phyloP scores from a whole-genome alignment of 805 yeast species.

The Jamesozyma piceae region DNA sequence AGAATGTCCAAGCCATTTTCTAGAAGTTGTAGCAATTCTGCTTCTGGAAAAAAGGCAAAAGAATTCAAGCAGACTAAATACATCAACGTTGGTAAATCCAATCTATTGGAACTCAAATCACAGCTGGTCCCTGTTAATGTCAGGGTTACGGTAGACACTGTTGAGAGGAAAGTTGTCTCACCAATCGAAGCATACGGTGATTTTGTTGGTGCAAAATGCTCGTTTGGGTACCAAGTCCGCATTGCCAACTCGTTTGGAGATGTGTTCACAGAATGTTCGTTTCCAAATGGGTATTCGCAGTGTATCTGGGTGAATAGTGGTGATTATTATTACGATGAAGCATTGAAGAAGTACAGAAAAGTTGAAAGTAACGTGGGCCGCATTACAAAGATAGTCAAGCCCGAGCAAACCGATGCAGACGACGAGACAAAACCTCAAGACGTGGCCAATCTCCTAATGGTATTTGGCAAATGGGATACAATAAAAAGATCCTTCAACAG shows the following conservation, averaged over 20 bases:
- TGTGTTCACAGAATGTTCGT: slow-evolving; percentile 61
- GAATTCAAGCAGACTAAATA: slow-evolving; percentile 56
- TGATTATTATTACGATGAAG: slow-evolving; percentile 41
- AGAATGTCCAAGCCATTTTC: slow-evolving; percentile 31
- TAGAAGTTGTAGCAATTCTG: not conserved
- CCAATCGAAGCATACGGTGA: slow-evolving; percentile 63
- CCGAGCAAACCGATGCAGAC: slow-evolving; percentile 8
- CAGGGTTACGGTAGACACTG: slow-evolving; percentile 69
- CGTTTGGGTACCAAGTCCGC: slow-evolving; percentile 70
- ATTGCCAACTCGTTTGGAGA: slow-evolving; percentile 50
- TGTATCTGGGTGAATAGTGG: slow-evolving; percentile 60
- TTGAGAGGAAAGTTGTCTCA: slow-evolving; percentile 53
- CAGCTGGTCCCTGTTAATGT: slow-evolving; percentile 67
- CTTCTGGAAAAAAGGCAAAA: slow-evolving; percentile 23
- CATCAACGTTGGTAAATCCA: slow-evolving; percentile 63
- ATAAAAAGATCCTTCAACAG: slow-evolving; percentile 42
- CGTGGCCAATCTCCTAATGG: slow-evolving; percentile 36
- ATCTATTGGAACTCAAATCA: slow-evolving; percentile 46
- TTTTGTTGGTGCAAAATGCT: slow-evolving; percentile 44
- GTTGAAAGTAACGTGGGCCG: slow-evolving; percentile 19
- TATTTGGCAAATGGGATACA: slow-evolving; percentile 58
- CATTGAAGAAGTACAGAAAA: slow-evolving; percentile 16
- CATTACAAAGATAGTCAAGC: slow-evolving; percentile 21
- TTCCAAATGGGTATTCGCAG: slow-evolving; percentile 59
- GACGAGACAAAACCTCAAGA: slow-evolving; percentile 13